A percentile compares a stretch with the other conserved stretches of the same genome.
phyloP scores from a whole-genome alignment of 352 stramenopile species.

The Phytopythium boreale region DNA sequence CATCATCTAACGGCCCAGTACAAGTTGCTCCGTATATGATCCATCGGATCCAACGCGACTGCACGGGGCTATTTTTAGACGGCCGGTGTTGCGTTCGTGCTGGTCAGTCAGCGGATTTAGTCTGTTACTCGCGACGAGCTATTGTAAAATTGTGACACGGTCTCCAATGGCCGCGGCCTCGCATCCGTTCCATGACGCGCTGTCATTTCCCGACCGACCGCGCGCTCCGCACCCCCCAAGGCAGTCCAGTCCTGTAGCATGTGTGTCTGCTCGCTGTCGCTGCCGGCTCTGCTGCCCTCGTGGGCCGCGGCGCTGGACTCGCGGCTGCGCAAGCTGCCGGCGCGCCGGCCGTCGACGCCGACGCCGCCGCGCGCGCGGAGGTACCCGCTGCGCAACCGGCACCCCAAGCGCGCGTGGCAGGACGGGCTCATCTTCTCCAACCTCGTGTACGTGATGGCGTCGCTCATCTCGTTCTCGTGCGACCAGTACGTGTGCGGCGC shows the following conservation, averaged over 20 bases:
- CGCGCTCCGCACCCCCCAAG: neutral
- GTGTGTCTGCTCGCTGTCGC: conserved; percentile 31
- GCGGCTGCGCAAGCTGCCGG: conserved; percentile 31
- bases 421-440: conserved; percentile 84
- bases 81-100: neutral
- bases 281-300: conserved; percentile 24
- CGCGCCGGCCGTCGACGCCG: conserved; percentile 24
- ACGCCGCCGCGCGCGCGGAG: conserved; percentile 18
- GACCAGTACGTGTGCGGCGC: conserved; percentile 70
- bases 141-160: neutral
- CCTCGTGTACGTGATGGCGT: conserved; percentile 69
- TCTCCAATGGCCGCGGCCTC: neutral
- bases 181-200: neutral
- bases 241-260: neutral
- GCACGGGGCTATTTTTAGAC: neutral
- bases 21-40: neutral
- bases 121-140: conserved; percentile 4
- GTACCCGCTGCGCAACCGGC: conserved; percentile 25
- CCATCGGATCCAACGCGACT: neutral
- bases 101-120: neutral
- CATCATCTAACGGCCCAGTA: conserved; percentile 2
- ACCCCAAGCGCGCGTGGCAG: conserved; percentile 59
- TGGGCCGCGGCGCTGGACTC: conserved; percentile 28
- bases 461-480: conserved; percentile 65
- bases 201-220: conserved; percentile 1